Evolutionary conservation across 306 rosid species (phyloP).

Genomic region (Cercis canadensis): DNA sequence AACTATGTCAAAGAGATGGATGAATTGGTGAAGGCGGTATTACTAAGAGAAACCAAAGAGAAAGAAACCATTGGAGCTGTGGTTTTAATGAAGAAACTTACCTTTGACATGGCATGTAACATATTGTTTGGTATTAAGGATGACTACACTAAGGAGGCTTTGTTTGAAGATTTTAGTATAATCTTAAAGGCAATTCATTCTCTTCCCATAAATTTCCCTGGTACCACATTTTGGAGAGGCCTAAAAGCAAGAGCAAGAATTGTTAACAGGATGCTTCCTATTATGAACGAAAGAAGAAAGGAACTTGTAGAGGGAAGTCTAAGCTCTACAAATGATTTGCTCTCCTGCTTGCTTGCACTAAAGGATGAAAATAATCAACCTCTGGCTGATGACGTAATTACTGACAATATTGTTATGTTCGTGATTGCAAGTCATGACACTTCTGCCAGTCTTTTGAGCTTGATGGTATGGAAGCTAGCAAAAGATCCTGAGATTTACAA

Average conservation of each 20-base stretch:
- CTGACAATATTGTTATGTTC: slow-evolving; percentile 48
- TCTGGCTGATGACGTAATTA: slow-evolving; percentile 41
- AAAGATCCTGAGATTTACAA: slow-evolving; percentile 49
- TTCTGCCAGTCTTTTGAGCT: slow-evolving; percentile 52
- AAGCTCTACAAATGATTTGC: slow-evolving; percentile 47
- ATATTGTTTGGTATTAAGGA: slow-evolving; percentile 58
- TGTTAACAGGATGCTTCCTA: slow-evolving; percentile 40
- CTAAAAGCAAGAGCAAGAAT: slow-evolving; percentile 56
- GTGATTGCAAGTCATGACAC: slow-evolving; percentile 60
- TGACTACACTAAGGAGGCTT: slow-evolving; percentile 38
- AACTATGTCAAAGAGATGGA: slow-evolving; percentile 54
- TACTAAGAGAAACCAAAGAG: slow-evolving; percentile 41
- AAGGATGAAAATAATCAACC: slow-evolving; percentile 58
- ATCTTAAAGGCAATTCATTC: slow-evolving; percentile 50
- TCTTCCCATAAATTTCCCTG: slow-evolving; percentile 55
- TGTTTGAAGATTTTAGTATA: slow-evolving; percentile 44
- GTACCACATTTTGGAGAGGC: slow-evolving; percentile 49
- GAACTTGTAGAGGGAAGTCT: slow-evolving; percentile 37
- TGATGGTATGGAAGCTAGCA: slow-evolving; percentile 61
- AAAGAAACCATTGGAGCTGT: slow-evolving; percentile 47
- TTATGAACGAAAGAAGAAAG: slow-evolving; percentile 48
- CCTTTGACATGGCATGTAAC: slow-evolving; percentile 48
- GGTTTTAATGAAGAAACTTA: slow-evolving; percentile 46
- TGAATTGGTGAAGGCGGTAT: slow-evolving; percentile 35
- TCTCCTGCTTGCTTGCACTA: slow-evolving; percentile 47